Evolutionary conservation across 257 asterid genomes (phyloP), one percentile per base, ranked within the genome.

Genomic region (Rehmannia glutinosa): DNA sequence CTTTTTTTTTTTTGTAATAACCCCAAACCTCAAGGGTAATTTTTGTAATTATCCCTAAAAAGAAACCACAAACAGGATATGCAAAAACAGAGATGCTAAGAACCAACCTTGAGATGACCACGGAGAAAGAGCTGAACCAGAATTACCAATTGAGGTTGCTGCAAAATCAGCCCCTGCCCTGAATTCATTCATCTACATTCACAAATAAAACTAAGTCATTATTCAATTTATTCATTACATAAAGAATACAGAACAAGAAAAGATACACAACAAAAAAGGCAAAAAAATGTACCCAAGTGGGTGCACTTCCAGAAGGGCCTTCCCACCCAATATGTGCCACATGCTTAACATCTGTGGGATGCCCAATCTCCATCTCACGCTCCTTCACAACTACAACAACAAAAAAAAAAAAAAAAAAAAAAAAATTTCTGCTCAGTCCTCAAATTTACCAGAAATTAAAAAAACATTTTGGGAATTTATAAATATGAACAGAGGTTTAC

Each of bases 81-180:
- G 3, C 1, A 6, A 5, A 17, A 11, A 24, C 2, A 3, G 20
- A 23, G 24, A 35, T 21, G 25, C 54, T 11, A 54, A 54, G 36
- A 76, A 52, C 62, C 15, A 54, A 87, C 96, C 96, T 82, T 78
- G 85, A 47, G 97, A 87, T 13, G 97, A 83, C 92, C 98, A 84
- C 8, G 96, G 95, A 69, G 96, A 92, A 73, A 78, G 80, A 59
- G 83, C 79, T 12, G 86, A 75, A 56, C 87, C 88, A 11, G 88
- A 79, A 66, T 83, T 75, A 4, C 84, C 90, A 41, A 91, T 83
- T 10, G 95, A 80, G 1, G 84, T 63, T 46, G 84, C 57, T 21
- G 93, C 76, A 75, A 73, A 79, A 68, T 84, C 79, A 51, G 77
- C 56, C 32, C 76, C 83, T 0, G 81, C 63, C 76, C 68, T 76